Evolutionary conservation across 1,284 basidiomycete species (phyloP).

Genomic region (Meira nashicola): DNA sequence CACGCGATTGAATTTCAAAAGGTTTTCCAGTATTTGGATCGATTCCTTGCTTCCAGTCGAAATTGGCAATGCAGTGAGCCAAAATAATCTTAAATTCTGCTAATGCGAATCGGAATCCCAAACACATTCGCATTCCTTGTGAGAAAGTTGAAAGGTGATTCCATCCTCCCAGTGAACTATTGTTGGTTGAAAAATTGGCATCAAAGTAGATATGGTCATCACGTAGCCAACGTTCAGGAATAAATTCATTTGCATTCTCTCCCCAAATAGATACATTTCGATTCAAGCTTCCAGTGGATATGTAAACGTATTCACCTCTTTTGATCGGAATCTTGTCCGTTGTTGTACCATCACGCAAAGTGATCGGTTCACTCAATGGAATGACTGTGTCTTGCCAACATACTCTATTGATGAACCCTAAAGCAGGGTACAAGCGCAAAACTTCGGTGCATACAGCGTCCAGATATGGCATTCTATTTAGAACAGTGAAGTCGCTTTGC

Average conservation of each 20-base stretch:
- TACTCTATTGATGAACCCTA: not conserved
- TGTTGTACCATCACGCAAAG: not conserved
- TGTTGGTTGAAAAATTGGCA: not conserved
- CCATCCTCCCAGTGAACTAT: not conserved
- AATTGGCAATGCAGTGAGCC: not conserved
- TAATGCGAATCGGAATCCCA: not conserved
- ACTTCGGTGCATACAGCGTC: not conserved
- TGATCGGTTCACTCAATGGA: not conserved
- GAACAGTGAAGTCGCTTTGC: not conserved
- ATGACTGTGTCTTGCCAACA: not conserved
- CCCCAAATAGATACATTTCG: not conserved
- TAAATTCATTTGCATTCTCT: not conserved
- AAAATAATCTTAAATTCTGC: slow-evolving; percentile 2
- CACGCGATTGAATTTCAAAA: no score
- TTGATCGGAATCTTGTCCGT: not conserved
- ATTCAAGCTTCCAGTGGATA: not conserved
- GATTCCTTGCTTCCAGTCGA: not conserved
- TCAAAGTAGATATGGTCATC: slow-evolving; percentile 1
- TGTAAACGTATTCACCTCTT: slow-evolving; percentile 1
- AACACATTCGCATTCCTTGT: not conserved
- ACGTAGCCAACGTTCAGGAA: slow-evolving; percentile 3
- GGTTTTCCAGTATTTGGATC: no score
- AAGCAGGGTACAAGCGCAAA: not conserved
- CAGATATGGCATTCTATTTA: not conserved
- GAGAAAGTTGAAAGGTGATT: not conserved